Evolutionary conservation across 2,329 filamentous ascomycete genomes (phyloP).

Genomic region (Aspergillus floridensis): DNA sequence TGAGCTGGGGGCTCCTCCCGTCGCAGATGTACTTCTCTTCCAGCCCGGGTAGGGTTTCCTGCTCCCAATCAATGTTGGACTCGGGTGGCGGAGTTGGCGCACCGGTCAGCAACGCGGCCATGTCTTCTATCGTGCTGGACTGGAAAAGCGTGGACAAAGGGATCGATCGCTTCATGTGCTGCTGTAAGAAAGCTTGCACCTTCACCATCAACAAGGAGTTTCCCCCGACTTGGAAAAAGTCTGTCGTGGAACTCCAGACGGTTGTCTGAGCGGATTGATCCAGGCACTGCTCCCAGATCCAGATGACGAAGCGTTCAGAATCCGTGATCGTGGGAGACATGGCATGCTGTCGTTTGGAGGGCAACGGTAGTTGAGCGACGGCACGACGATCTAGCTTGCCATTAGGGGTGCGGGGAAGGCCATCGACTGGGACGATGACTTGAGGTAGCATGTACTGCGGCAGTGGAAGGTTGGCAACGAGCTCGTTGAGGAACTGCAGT

Average conservation of each 20-base stretch:
- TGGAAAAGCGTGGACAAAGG: background rate
- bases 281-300: background rate
- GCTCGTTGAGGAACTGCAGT: background rate
- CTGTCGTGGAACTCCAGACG: background rate
- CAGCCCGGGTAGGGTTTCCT: background rate
- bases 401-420: background rate
- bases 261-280: background rate
- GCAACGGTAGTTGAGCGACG: background rate
- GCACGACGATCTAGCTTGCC: background rate
- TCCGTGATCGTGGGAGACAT: background rate
- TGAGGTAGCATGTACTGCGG: background rate
- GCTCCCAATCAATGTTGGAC: background rate
- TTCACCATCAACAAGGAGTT: conserved; percentile 28
- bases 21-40: background rate
- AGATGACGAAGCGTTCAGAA: background rate
- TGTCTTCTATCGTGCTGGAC: background rate
- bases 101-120: background rate
- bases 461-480: background rate
- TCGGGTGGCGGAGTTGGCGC: background rate
- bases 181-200: conserved; percentile 22
- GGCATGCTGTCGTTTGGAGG: background rate
- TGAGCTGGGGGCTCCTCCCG: background rate
- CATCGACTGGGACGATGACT: background rate
- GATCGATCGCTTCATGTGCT: background rate
- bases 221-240: conserved; percentile 29